Evolutionary conservation across 805 yeast genomes (phyloP), one percentile per base, ranked within the genome.

Genomic region (Candida germanica): DNA sequence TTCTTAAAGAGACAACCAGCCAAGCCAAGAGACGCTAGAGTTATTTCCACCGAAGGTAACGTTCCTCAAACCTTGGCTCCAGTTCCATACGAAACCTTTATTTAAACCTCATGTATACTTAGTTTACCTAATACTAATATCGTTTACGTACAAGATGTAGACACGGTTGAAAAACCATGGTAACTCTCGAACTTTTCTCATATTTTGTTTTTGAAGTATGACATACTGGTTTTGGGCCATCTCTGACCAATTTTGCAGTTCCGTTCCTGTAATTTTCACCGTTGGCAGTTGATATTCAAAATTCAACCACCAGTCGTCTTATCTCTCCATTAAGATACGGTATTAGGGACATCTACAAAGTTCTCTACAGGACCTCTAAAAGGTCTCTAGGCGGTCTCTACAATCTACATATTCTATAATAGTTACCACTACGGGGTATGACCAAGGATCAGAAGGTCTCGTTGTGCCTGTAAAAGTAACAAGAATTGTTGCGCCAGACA

Each of bases 1-100:
- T 77, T 76, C 75, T 86, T 93, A 65, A 93, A 91, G 89, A 87
- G 99, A 83, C 91, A 85, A 74, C 98, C 98, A 67, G 96, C 78
- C 64, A 85, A 79, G 74, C 98, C 99, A 80, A 89, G 98, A 83
- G 87, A 74, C 54, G 77, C 95, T 53, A 86, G 82, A 75, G 73
- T 83, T 61, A 83, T 93, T 61, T 66, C 89, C 47, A 81, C 96
- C 60, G 78, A 73, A 63, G 80, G 79, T 64, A 80, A 83, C 76
- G 75, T 78, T 60, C 96, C 98, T 64, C 95, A 89, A 73, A 89
- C 96, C 62, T 82, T 93, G 75, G 93, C 96, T 67, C 98, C 99
- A 75, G 89, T 87, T 77, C 84, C 98, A 69, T 93, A 93, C 85
- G 99, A 93, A 81, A 93, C 98, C 69, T 91, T 83, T 85, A 93